These are phyloP conservation scores for Colletotrichum camelliae DNA, from an alignment of 2,329 filamentous ascomycete species.

Conservation along the genomic window DNA sequence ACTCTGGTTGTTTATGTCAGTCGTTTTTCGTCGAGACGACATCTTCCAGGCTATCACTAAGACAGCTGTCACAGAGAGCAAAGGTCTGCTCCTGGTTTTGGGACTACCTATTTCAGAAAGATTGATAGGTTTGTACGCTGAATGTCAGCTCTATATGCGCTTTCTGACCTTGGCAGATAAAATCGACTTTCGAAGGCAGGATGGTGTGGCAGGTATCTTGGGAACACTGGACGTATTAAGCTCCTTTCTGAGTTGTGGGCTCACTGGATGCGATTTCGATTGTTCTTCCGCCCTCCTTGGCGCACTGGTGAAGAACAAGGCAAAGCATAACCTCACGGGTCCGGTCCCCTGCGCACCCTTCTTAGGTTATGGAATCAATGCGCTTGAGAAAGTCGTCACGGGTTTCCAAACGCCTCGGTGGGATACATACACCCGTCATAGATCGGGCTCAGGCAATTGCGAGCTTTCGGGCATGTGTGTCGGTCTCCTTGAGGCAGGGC, in stretches of 20 bases:
- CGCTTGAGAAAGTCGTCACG: neutral
- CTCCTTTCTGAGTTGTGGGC: neutral
- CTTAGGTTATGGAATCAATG: neutral
- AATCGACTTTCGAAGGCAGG: neutral
- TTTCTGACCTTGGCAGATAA: neutral
- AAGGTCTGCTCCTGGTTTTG: neutral
- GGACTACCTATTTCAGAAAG: neutral
- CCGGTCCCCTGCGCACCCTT: neutral
- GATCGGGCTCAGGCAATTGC: too few relatives aligned
- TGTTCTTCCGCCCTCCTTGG: neutral
- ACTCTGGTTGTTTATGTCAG: constrained; percentile 15
- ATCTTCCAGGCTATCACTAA: constrained; percentile 14
- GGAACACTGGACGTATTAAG: neutral
- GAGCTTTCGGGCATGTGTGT: too few relatives aligned
- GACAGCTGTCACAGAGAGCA: constrained; percentile 14
- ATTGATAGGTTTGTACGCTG: neutral
- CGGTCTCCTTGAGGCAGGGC: too few relatives aligned
- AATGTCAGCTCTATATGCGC: neutral
- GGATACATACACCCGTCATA: too few relatives aligned
- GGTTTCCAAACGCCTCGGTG: neutral
- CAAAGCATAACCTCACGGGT: neutral
- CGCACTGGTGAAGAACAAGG: neutral
- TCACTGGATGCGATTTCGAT: neutral
- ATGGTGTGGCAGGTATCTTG: neutral
- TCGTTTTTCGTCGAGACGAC: constrained; percentile 8